Conservation (phyloP, 164 flowering plant species). For the Sedum album region DNA sequence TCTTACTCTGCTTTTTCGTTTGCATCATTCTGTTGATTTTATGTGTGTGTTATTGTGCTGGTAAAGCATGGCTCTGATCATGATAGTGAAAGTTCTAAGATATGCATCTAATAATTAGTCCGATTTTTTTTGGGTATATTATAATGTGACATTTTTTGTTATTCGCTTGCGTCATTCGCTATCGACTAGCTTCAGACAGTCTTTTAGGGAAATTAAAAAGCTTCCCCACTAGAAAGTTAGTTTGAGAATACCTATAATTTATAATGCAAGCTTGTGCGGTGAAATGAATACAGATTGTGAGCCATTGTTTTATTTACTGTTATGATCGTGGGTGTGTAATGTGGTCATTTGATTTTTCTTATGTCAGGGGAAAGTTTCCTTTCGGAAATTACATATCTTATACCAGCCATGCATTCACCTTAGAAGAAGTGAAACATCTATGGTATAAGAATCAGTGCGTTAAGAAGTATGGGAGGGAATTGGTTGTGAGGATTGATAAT, state of each 20-base stretch:
- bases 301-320: background rate
- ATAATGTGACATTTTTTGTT: too few species aligned
- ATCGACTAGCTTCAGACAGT: too few species aligned
- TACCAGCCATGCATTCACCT: conserved; percentile 57
- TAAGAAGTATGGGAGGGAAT: conserved; percentile 43
- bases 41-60: background rate
- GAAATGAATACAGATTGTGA: background rate
- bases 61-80: background rate
- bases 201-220: too few species aligned
- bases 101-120: background rate
- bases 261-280: background rate
- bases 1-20: conserved; percentile 74
- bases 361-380: conserved; percentile 77
- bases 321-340: background rate
- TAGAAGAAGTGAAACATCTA: conserved; percentile 87
- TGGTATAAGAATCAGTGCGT: conserved; percentile 75
- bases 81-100: background rate
- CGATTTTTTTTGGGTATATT: too few species aligned
- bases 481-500: conserved; percentile 74
- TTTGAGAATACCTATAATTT: background rate
- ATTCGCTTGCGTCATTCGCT: too few species aligned
- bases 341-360: conserved; percentile 8
- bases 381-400: conserved; percentile 84
- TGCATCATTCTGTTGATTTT: conserved; percentile 14
- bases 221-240: background rate